phyloP scores from a whole-genome alignment of 108 stramenopile genomes.

The Licmophora abbreviata region DNA sequence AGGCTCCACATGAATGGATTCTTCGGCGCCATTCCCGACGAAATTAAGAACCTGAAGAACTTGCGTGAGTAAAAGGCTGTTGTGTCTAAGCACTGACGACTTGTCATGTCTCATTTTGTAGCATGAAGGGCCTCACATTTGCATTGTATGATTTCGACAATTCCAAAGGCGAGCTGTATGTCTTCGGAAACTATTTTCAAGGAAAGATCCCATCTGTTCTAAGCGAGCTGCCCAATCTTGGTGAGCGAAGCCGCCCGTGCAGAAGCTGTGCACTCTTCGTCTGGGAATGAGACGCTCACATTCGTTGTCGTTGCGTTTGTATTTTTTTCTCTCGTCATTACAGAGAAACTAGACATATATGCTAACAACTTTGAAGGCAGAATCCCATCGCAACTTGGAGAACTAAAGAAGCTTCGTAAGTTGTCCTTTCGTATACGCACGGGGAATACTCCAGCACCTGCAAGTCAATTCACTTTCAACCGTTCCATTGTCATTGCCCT shows the following conservation, averaged over 20 bases:
- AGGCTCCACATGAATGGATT: slow-evolving; percentile 60
- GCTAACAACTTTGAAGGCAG: slow-evolving; percentile 42
- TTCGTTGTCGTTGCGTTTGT: too few species aligned
- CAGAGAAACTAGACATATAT: slow-evolving; percentile 43
- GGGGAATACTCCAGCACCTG: not conserved
- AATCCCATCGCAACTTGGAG: slow-evolving; percentile 35
- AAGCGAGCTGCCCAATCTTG: slow-evolving; percentile 27
- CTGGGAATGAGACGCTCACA: too few species aligned
- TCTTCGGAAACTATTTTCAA: slow-evolving; percentile 52
- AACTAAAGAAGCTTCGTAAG: slow-evolving; percentile 25
- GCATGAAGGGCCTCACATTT: too few species aligned
- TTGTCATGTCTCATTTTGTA: too few species aligned
- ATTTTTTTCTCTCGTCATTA: too few species aligned
- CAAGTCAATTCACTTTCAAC: not conserved
- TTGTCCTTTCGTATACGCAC: not conserved
- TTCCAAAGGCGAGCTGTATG: slow-evolving; percentile 21
- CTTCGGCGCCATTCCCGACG: slow-evolving; percentile 39
- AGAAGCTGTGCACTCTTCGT: too few species aligned
- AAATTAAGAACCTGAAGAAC: slow-evolving; percentile 33
- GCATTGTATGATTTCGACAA: too few species aligned
- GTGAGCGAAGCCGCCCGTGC: too few species aligned
- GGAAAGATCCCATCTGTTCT: slow-evolving; percentile 47
- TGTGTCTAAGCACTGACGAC: too few species aligned
- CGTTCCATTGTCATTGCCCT: not conserved
- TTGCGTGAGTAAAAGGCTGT: too few species aligned